Evolutionary conservation across 2,329 filamentous ascomycete species (phyloP), one percentile per base, ranked within the genome.

Genomic region (Colletotrichum godetiae): DNA sequence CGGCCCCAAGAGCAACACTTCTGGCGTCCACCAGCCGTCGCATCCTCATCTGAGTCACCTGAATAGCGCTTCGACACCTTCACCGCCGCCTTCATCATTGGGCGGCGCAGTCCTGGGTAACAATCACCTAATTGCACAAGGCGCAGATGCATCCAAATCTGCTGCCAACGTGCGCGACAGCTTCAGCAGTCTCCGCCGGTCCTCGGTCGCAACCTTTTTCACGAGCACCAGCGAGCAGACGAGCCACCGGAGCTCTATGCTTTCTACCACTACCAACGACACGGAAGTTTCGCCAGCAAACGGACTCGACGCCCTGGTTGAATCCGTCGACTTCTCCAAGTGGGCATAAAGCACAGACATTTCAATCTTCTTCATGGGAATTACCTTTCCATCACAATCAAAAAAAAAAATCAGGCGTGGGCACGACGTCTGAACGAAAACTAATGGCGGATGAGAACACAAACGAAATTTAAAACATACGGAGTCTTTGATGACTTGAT

Each of bases 131-230:
- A 61, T 57, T 7, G 22, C 69, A 7, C 59, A 72, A 12, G 61
- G 52, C 22, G 76, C 77, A 22, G 81, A 84, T 42, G 73, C 78
- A 19, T 82, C 83, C 7, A 82, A 86, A 74, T 86, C 86, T 3
- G 80, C 82, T 42, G 86, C 84, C 76, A 88, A 86, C 24, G 85
- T 92, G 61, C 86, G 91, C 15, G 90, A 92, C 76, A 92, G 90
- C 77, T 86, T 92, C 70, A 90, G 82, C 76, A 91, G 88, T 76
- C 83, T 92, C 52, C 86, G 90, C 63, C 85, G 91, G 72, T 88
- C 90, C n/a, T 92, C 90, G 42, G 90, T 92, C 2, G 90, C 90
- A 5, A 92, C 90, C 2, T 92, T 92, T 78, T 89, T 92, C 76
- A 88, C 88, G 2, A 88, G 82, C 72, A 86, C 86, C 5, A 90